phyloP scores from a whole-genome alignment of 495 filamentous ascomycete species.

The Rusavskia elegans region DNA sequence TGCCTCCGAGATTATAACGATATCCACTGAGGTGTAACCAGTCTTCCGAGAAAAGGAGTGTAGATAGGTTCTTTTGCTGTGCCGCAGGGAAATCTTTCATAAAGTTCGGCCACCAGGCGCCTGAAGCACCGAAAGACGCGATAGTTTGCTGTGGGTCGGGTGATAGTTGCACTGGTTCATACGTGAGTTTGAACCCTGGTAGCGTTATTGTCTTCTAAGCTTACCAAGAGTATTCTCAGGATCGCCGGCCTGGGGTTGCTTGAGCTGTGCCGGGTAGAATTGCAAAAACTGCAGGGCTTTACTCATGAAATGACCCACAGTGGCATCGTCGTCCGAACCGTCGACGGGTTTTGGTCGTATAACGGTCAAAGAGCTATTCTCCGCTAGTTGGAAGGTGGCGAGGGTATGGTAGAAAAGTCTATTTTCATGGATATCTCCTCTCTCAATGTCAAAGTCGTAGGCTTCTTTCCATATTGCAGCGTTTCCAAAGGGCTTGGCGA shows the following conservation, averaged over 20 bases:
- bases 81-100: slow-evolving; percentile 1
- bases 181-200: background rate
- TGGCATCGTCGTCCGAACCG: too few relatives aligned
- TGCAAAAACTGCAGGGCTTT: background rate
- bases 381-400: background rate
- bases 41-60: slow-evolving; percentile 2
- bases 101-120: slow-evolving; percentile 6
- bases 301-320: background rate
- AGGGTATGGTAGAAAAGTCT: background rate
- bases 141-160: slow-evolving; percentile 3
- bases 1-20: slow-evolving; percentile 5
- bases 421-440: background rate
- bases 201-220: background rate
- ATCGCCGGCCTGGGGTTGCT: slow-evolving; percentile 1
- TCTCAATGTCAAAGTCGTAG: background rate
- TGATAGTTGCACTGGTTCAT: background rate
- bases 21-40: slow-evolving; percentile 4
- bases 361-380: background rate
- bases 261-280: background rate
- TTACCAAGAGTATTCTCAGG: background rate
- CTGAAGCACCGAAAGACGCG: slow-evolving; percentile 4
- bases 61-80: slow-evolving; percentile 4
- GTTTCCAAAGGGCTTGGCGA: background rate
- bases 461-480: background rate
- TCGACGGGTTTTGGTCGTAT: too few relatives aligned